phyloP scores from a whole-genome alignment of 768 basidiomycete species.

The Russula brevipes region DNA sequence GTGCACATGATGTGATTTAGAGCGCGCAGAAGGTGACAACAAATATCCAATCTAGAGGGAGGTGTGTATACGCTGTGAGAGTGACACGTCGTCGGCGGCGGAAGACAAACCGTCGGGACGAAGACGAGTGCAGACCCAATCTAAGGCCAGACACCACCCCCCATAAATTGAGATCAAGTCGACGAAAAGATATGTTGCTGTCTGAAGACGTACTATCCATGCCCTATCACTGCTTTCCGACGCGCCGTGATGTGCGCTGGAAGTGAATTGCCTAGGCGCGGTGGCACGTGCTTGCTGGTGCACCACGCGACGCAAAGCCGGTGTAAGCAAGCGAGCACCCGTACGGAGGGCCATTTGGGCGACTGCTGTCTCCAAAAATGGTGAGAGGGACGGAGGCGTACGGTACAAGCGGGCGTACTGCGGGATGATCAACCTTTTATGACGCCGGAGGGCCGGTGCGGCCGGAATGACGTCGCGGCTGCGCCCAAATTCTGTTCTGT shows the following conservation, averaged over 20 bases:
- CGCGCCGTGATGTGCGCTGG: conserved; percentile 9
- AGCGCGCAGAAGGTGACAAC: conserved; percentile 22
- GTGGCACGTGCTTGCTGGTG: conserved; percentile 4
- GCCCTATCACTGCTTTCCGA: conserved; percentile 14
- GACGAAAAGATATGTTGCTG: neutral
- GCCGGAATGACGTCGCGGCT: conserved; percentile 11
- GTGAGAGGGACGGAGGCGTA: neutral
- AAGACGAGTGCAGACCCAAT: conserved; percentile 23
- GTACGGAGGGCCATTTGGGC: conserved; percentile 15
- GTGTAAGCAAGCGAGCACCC: conserved; percentile 7
- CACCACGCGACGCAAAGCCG: conserved; percentile 10
- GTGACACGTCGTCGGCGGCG: conserved; percentile 15
- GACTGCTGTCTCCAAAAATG: neutral
- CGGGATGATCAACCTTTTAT: neutral
- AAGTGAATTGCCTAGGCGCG: conserved; percentile 15
- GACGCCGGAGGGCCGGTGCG: conserved; percentile 7
- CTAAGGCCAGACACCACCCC: neutral
- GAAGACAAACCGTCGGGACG: conserved; percentile 21
- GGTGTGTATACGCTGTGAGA: conserved; percentile 29
- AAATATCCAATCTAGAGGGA: conserved; percentile 18
- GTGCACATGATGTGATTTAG: conserved; percentile 36
- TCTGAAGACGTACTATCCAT: conserved; percentile 18
- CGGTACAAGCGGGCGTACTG: neutral
- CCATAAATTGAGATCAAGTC: neutral
- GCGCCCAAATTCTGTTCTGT: neutral